Percentiles rank a stretch among this genome's conserved stretches.
These are phyloP conservation scores for Solanum hybrid DNA, from an alignment of 305 asterid species.

Conservation along the genomic window DNA sequence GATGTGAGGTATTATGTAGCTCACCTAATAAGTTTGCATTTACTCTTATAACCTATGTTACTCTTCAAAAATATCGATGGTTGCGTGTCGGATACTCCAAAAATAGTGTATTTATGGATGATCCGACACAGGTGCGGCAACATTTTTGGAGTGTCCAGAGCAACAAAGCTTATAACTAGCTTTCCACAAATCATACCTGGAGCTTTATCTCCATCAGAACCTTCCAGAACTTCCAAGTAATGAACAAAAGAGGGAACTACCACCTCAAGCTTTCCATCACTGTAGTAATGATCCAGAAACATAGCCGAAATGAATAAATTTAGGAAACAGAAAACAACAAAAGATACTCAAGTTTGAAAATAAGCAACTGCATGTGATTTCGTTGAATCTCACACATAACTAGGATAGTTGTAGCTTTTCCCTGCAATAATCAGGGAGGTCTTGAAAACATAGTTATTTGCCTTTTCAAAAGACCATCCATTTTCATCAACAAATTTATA, in stretches of 20 bases:
- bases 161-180: neutral
- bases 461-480: neutral
- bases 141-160: neutral
- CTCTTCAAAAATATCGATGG: neutral
- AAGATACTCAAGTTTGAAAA: neutral
- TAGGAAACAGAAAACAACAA: neutral
- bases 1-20: neutral
- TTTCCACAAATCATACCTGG: constrained; percentile 50
- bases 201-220: constrained; percentile 95
- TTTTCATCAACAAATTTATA: neutral
- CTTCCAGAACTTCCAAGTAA: constrained; percentile 96
- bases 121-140: neutral
- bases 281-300: constrained; percentile 13
- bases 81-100: neutral
- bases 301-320: neutral
- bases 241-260: constrained; percentile 96
- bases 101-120: neutral
- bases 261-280: constrained; percentile 97
- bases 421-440: neutral
- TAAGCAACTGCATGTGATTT: neutral
- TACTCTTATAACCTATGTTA: neutral
- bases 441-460: neutral
- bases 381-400: neutral
- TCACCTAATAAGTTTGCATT: neutral
- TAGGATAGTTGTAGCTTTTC: neutral